Evolutionary conservation across 257 asterid species (phyloP).

Genomic region (Catharanthus roseus): DNA sequence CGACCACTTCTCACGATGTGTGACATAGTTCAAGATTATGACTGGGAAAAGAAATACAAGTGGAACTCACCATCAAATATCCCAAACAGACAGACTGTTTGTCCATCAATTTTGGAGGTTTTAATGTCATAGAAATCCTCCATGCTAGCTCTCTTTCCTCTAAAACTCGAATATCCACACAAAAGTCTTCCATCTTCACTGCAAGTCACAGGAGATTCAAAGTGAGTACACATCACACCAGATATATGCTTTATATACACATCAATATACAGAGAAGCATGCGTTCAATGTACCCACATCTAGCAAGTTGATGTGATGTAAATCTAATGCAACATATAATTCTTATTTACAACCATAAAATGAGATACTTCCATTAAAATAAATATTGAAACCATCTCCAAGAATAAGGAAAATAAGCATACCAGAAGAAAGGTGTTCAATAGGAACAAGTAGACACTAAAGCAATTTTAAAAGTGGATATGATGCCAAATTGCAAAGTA

Average conservation of each 20-base stretch:
- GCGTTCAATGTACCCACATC: neutral
- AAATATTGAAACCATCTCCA: neutral
- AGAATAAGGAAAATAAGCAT: neutral
- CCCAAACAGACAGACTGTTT: constrained; percentile 79
- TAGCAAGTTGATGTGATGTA: neutral
- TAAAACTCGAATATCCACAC: constrained; percentile 91
- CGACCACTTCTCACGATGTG: neutral
- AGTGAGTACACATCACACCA: constrained; percentile 8
- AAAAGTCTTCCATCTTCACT: constrained; percentile 82
- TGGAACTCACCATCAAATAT: constrained; percentile 84
- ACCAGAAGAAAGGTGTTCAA: neutral
- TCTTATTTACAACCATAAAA: neutral
- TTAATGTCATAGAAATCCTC: constrained; percentile 93
- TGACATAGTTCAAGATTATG: neutral
- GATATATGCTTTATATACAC: neutral
- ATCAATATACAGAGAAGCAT: neutral
- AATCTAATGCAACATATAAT: neutral
- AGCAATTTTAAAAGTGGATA: neutral
- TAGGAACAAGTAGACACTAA: neutral
- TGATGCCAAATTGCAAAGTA: neutral
- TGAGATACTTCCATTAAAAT: neutral
- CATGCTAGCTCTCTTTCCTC: constrained; percentile 96
- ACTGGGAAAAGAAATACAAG: neutral
- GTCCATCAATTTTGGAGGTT: constrained; percentile 63
- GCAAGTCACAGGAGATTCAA: constrained; percentile 35